Evolutionary conservation across 495 filamentous ascomycete genomes (phyloP).

Genomic region (Collariella sp.): DNA sequence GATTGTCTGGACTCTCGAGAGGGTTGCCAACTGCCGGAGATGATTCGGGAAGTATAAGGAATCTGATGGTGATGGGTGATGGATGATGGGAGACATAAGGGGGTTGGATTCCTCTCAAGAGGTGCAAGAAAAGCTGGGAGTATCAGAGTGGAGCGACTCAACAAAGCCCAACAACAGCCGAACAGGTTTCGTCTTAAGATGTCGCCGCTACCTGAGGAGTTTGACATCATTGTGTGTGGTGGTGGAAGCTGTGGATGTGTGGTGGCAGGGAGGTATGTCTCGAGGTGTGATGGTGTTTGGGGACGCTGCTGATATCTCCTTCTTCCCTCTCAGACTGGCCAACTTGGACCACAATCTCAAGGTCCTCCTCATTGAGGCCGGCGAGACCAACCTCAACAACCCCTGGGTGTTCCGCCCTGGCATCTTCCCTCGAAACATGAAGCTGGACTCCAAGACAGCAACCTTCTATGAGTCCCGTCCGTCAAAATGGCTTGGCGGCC

Average conservation of each 20-base stretch:
- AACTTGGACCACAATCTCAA: constrained; percentile 75
- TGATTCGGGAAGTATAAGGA: no score
- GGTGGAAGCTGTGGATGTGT: constrained; percentile 66
- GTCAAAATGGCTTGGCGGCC: constrained; percentile 61
- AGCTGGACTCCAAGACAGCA: constrained; percentile 72
- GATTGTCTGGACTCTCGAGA: no score
- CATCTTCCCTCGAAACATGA: constrained; percentile 54
- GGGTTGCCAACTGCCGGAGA: no score
- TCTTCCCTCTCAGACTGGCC: constrained; percentile 45
- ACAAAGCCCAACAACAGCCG: background rate
- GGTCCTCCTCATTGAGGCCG: constrained; percentile 70
- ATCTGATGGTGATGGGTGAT: no score
- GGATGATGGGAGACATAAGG: no score
- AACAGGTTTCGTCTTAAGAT: constrained; percentile 14
- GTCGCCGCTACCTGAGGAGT: constrained; percentile 54
- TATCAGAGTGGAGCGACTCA: background rate
- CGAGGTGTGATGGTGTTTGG: background rate
- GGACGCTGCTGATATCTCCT: background rate
- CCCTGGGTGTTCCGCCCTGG: constrained; percentile 74
- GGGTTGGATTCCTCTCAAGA: no score
- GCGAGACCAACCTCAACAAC: constrained; percentile 74
- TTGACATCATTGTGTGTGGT: constrained; percentile 78
- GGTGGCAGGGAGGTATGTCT: constrained; percentile 52
- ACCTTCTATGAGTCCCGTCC: constrained; percentile 74
- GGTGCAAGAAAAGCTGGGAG: no score